Base-by-base conservation (phyloP, 2,329 filamentous ascomycete genomes). In the Aquanectria penicillioides region DNA sequence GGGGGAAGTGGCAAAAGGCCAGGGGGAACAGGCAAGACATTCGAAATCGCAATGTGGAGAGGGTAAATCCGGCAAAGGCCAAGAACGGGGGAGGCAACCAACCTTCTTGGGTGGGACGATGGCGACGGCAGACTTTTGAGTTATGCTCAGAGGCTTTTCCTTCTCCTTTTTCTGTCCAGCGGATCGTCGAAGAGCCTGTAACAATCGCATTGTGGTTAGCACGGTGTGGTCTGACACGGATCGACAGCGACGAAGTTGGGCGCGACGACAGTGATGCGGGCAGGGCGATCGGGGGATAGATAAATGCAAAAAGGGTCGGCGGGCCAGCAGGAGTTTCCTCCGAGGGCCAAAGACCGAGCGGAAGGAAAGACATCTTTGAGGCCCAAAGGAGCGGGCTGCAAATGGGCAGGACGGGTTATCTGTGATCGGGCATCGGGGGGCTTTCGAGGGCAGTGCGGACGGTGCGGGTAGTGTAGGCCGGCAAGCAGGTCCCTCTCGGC, bases 91-190 rank as follows among this genome's bases (percentile, higher is more conserved):
- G 43, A 43, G 59, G 25, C 51, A 61, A 71, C 81, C 81, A 76
- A 96, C 93, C 89, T 97, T 97, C 79, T 97, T 97, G 2, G 94
- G 94, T 50, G 94, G 93, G 22, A 95, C 86, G 72, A 97, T 97
- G 49, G 93, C 93, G 65, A 94, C 86, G 34, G 92, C 91, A 54
- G 93, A 90, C 77, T 97, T 97, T 64, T 91, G 89, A 13, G 89
- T 88, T 67, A 97, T 91, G 56, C n/a, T n/a, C n/a, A n/a, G 90
- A 89, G 67, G 92, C 84, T 37, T 66, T 71, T 87, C 84, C 65
- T 87, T 86, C 74, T 89, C 88, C 83, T 93, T 96, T 68, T 96
- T 92, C 76, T 91, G 90, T 81, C 97, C 97, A 79, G 97, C 90
- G 62, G 93, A 97, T 79, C 92, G 86, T 75, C 93, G 87, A 78